phyloP scores from a whole-genome alignment of 257 asterid genomes.

The Cynanchum wilfordii region DNA sequence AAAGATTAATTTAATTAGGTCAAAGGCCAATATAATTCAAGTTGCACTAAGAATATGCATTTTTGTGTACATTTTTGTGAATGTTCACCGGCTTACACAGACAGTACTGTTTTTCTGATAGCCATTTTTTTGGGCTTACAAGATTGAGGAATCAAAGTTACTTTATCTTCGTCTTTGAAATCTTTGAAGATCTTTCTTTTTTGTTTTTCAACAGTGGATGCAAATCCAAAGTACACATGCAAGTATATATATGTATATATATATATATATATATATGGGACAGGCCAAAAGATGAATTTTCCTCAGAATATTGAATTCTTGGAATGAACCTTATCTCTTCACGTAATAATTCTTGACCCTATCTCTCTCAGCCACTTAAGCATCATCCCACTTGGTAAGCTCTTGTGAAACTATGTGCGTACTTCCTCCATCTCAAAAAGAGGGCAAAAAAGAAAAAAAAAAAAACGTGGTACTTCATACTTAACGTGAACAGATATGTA shows the following conservation, averaged over 20 bases:
- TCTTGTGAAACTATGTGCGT: not conserved
- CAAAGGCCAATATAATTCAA: not conserved
- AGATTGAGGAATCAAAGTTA: conserved; percentile 14
- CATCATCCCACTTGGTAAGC: conserved; percentile 2
- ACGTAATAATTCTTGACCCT: not conserved
- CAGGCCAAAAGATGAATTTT: not conserved
- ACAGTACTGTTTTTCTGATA: not conserved
- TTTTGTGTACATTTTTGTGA: no score
- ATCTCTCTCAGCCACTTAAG: not conserved
- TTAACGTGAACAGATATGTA: no score
- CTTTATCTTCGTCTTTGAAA: not conserved
- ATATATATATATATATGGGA: not conserved
- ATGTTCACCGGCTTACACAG: not conserved
- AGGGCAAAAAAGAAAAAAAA: no score
- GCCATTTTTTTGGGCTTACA: conserved; percentile 8
- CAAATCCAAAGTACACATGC: not conserved
- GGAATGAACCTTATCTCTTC: conserved; percentile 1
- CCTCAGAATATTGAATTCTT: not conserved
- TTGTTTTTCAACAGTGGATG: not conserved
- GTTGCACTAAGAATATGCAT: conserved; percentile 1
- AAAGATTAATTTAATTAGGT: not conserved
- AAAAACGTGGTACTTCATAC: no score
- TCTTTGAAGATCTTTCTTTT: not conserved
- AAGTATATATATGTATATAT: not conserved
- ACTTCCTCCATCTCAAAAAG: no score